Base-by-base conservation (phyloP, 257 asterid genomes). In the Nicotiana obtusifolia region DNA sequence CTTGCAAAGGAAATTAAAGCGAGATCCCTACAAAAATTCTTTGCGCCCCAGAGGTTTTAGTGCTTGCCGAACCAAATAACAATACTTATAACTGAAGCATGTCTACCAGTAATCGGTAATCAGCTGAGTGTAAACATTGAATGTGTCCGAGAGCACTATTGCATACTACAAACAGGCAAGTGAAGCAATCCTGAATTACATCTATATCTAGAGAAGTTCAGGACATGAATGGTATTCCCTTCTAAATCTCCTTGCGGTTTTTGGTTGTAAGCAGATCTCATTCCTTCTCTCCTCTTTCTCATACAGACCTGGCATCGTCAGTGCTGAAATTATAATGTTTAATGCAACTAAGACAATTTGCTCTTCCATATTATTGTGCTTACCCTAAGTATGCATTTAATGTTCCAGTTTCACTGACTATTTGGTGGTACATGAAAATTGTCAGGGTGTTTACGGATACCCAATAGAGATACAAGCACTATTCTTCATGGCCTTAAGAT, bases 391-490 rank as follows among this genome's bases (percentile, higher is more conserved):
- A 17, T 17, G 20, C 61, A 56, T 56, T 31, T 66, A 11, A 14
- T 65, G 17, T 65, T 65, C n/a, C 37, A 24, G 49, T 66, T 66
- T 66, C 47, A 41, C 24, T 66, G 76, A 66, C 52, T 66, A 66
- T 66, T 5, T 31, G 31, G 22, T 66, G 52, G 47, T 22, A 17
- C 44, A 7, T 41, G 64, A 52, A 33, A 56, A 37, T 37, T 6
- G 49, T 14, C 54, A 89, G 90, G 92, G 91, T 60, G 91, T 89
- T 19, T 86, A 87, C 56, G 92, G 92, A 10, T 89, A 89, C 53
- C 92, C 92, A 2, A 89, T 89, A 8, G 92, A 89, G 86, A 89
- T 89, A 73, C 92, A 89, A 80, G 90, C 92, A 0, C 87, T 89
- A 17, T 89, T 89, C 83, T 89, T 87, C 83, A 89, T 89, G 92